These are phyloP conservation scores for Leccinum truebloodii DNA, from an alignment of 768 basidiomycete species.

Conservation along the genomic window DNA sequence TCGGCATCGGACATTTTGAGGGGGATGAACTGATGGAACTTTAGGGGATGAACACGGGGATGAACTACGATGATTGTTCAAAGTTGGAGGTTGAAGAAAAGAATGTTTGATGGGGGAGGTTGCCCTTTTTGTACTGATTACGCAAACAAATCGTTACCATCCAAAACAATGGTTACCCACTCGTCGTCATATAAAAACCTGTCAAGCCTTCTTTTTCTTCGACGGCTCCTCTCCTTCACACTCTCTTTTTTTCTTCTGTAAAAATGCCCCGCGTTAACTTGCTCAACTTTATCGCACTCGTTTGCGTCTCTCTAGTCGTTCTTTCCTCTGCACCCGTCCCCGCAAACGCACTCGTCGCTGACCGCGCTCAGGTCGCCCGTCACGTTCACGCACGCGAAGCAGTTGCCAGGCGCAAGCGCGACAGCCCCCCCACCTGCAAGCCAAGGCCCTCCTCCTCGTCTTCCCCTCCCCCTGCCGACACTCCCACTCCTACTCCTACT, in stretches of 20 bases:
- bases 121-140: conserved; percentile 42
- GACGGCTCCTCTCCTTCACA: neutral
- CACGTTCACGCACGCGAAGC: conserved; percentile 46
- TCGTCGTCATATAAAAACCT: too few relatives aligned
- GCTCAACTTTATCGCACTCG: conserved; percentile 58
- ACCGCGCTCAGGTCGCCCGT: conserved; percentile 43
- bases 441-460: conserved; percentile 41
- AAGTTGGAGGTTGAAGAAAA: conserved; percentile 81
- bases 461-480: conserved; percentile 1
- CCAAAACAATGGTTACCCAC: too few relatives aligned
- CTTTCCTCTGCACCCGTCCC: conserved; percentile 47
- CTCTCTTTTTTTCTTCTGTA: conserved; percentile 1
- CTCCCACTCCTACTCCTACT: neutral
- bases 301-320: conserved; percentile 57
- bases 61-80: conserved; percentile 67
- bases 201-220: too few relatives aligned
- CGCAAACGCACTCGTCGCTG: conserved; percentile 53
- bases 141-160: conserved; percentile 23
- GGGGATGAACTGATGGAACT: conserved; percentile 52
- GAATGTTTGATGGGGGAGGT: conserved; percentile 27
- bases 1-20: conserved; percentile 89
- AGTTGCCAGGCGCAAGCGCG: conserved; percentile 51
- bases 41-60: conserved; percentile 48
- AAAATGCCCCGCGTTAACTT: conserved; percentile 50
- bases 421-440: conserved; percentile 50